A percentile compares a stretch with the other conserved stretches of the same genome.
Conservation (phyloP, 2,329 filamentous ascomycete species). For the Penicillium paneum region DNA sequence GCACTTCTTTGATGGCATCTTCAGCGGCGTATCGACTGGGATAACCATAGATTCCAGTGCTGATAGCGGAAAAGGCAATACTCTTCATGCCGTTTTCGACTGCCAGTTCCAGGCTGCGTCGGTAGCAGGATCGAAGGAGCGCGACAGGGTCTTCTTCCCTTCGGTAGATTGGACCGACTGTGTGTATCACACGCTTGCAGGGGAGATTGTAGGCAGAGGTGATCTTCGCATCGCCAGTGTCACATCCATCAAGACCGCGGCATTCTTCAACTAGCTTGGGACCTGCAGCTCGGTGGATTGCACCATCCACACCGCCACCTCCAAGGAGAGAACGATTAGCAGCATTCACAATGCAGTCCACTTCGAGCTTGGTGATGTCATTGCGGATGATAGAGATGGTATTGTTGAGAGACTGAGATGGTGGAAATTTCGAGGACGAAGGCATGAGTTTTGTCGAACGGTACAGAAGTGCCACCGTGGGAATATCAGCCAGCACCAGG, state of each 20-base stretch:
- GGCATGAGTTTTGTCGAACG: constrained; percentile 50
- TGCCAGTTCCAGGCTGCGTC: constrained; percentile 67
- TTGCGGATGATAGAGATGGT: constrained; percentile 65
- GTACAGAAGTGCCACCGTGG: constrained; percentile 60
- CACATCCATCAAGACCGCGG: constrained; percentile 65
- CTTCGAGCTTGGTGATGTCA: constrained; percentile 75
- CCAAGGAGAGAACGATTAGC: constrained; percentile 76
- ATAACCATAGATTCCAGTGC: constrained; percentile 88
- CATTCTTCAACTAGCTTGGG: constrained; percentile 67
- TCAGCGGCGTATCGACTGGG: constrained; percentile 69
- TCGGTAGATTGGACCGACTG: constrained; percentile 79
- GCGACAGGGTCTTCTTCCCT: constrained; percentile 28
- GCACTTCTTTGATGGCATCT: constrained; percentile 64
- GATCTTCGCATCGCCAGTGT: constrained; percentile 77
- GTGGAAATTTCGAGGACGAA: constrained; percentile 28
- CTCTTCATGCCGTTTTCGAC: constrained; percentile 63
- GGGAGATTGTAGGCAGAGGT: constrained; percentile 75
- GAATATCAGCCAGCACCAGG: constrained; percentile 36
- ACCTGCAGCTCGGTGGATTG: constrained; percentile 83
- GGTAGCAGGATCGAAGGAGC: constrained; percentile 66
- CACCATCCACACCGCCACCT: constrained; percentile 86
- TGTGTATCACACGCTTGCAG: constrained; percentile 77
- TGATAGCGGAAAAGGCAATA: constrained; percentile 79
- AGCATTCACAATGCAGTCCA: constrained; percentile 89
- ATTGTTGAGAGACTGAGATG: constrained; percentile 50